Percentiles rank a stretch among this genome's conserved stretches.
phyloP scores from a whole-genome alignment of 371 early-diverging fungal species.

The Gilbertella persicaria region DNA sequence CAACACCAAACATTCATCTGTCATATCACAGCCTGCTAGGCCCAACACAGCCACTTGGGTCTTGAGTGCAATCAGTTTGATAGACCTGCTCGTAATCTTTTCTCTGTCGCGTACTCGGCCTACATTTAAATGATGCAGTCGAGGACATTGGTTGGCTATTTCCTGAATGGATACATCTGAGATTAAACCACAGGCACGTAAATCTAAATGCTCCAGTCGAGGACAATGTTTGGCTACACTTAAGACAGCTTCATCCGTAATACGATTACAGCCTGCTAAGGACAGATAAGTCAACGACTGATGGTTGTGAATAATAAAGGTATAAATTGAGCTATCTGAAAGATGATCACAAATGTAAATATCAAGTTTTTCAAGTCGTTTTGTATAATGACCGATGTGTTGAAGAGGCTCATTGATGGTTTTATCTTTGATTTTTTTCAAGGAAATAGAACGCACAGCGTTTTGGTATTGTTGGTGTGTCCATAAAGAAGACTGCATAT shows the following conservation, averaged over 20 bases:
- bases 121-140: conserved; percentile 55
- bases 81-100: conserved; percentile 53
- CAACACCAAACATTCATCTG: conserved; percentile 55
- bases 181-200: conserved; percentile 59
- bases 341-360: conserved; percentile 60
- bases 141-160: conserved; percentile 49
- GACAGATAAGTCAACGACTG: conserved; percentile 45
- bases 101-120: conserved; percentile 58
- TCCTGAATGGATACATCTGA: conserved; percentile 50
- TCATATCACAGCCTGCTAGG: conserved; percentile 60
- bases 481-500: no score
- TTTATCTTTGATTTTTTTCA: conserved; percentile 45
- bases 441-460: conserved; percentile 31
- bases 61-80: conserved; percentile 51
- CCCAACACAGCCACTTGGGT: conserved; percentile 56
- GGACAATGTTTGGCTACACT: conserved; percentile 49
- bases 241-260: conserved; percentile 53
- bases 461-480: conserved; percentile 23
- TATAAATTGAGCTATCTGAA: conserved; percentile 38
- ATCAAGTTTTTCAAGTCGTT: conserved; percentile 33
- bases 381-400: conserved; percentile 19
- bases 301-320: conserved; percentile 33
- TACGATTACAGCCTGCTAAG: conserved; percentile 57
- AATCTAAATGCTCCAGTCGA: conserved; percentile 50
- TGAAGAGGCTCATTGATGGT: conserved; percentile 33